Conservation (phyloP, 495 filamentous ascomycete species). For the Bombardia bombarda region DNA sequence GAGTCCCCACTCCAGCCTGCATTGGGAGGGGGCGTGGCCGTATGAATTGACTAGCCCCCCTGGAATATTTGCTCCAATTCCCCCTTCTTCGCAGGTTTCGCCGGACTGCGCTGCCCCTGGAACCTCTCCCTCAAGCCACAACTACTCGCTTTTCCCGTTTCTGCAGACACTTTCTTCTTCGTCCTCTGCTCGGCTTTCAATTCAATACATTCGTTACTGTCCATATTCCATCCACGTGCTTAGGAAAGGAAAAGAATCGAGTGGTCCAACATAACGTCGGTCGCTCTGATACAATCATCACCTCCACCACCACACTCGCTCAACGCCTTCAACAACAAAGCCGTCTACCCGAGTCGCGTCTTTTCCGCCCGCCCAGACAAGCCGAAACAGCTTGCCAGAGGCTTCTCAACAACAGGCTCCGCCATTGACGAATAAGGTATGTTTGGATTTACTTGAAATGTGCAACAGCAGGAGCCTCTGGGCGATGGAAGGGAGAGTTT, state of each 20-base stretch:
- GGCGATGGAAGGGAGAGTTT: not conserved
- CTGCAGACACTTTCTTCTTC: constrained; percentile 18
- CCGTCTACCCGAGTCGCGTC: constrained; percentile 4
- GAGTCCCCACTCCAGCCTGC: too few species aligned
- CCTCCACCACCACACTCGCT: not conserved
- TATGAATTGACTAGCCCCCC: constrained; percentile 9
- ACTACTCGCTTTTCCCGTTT: constrained; percentile 18
- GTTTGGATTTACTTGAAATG: constrained; percentile 4
- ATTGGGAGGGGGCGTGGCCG: constrained; percentile 19
- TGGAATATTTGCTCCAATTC: constrained; percentile 19
- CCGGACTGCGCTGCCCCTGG: constrained; percentile 11
- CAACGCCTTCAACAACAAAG: not conserved
- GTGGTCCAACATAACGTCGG: constrained; percentile 1
- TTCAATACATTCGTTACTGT: constrained; percentile 29
- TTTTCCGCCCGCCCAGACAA: constrained; percentile 4
- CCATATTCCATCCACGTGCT: constrained; percentile 10
- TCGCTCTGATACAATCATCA: constrained; percentile 3
- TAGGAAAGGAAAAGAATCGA: constrained; percentile 6
- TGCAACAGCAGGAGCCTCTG: not conserved
- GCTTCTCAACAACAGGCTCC: too few species aligned
- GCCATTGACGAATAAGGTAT: constrained; percentile 5
- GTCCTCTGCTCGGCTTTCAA: constrained; percentile 17
- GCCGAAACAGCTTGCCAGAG: too few species aligned
- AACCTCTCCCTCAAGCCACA: constrained; percentile 20
- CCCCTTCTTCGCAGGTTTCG: constrained; percentile 20